phyloP scores from a whole-genome alignment of 1,284 basidiomycete genomes.

The Trametes polyzona region DNA sequence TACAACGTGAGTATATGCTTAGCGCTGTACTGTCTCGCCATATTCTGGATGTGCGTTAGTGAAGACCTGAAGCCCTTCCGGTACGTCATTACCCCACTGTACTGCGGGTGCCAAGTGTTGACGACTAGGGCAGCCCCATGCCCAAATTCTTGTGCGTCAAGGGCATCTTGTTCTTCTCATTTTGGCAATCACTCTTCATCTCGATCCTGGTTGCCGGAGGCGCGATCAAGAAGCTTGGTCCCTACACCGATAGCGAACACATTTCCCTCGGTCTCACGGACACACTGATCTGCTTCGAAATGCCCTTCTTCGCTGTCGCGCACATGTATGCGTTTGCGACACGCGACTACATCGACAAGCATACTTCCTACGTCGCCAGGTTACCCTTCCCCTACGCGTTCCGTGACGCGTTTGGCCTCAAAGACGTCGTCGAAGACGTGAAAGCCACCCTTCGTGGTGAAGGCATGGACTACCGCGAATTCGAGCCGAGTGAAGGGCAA shows the following conservation, averaged over 20 bases:
- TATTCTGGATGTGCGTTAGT: slow-evolving; percentile 93
- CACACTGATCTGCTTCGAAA: slow-evolving; percentile 92
- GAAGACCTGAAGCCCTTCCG: slow-evolving; percentile 88
- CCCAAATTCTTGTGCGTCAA: slow-evolving; percentile 99
- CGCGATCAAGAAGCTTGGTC: slow-evolving; percentile 78
- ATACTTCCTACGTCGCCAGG: slow-evolving; percentile 76
- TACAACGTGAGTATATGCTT: slow-evolving; percentile 78
- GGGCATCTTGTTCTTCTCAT: slow-evolving; percentile 96
- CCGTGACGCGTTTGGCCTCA: slow-evolving; percentile 84
- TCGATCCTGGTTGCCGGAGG: slow-evolving; percentile 88
- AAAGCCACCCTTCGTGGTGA: slow-evolving; percentile 85
- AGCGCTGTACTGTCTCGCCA: slow-evolving; percentile 86
- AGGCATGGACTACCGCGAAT: slow-evolving; percentile 94
- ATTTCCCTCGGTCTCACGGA: slow-evolving; percentile 92
- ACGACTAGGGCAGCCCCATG: slow-evolving; percentile 55
- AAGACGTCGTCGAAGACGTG: slow-evolving; percentile 89
- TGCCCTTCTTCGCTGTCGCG: slow-evolving; percentile 96
- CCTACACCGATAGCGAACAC: slow-evolving; percentile 89
- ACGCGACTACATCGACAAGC: slow-evolving; percentile 80
- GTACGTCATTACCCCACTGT: slow-evolving; percentile 44
- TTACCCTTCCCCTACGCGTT: slow-evolving; percentile 89
- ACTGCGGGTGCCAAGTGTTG: not conserved
- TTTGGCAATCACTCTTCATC: slow-evolving; percentile 93
- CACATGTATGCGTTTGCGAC: slow-evolving; percentile 90
- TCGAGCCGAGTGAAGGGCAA: slow-evolving; percentile 93